phyloP scores from a whole-genome alignment of 1,284 basidiomycete species.

The Takashimella koratensis region DNA sequence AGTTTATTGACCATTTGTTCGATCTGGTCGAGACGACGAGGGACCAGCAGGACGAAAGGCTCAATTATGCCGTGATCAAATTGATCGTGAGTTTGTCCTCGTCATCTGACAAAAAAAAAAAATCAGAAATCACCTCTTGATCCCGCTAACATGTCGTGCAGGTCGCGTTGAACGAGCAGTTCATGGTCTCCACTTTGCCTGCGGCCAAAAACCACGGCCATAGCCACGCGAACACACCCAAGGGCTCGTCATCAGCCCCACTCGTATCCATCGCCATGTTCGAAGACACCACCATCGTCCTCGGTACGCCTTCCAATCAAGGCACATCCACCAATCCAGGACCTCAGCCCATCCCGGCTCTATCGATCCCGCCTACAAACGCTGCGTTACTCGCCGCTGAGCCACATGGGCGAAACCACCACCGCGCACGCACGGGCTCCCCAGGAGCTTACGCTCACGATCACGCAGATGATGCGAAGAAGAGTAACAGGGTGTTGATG shows the following conservation, averaged over 20 bases:
- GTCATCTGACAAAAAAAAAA: too few species aligned
- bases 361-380: not conserved
- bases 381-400: not conserved
- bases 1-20: slow-evolving; percentile 85
- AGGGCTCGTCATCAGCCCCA: not conserved
- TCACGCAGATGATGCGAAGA: slow-evolving; percentile 41
- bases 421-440: slow-evolving; percentile 22
- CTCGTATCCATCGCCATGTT: not conserved
- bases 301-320: not conserved
- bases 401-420: slow-evolving; percentile 19
- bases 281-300: not conserved
- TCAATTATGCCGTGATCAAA: slow-evolving; percentile 92
- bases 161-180: slow-evolving; percentile 95
- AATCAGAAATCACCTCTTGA: too few species aligned
- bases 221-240: slow-evolving; percentile 22
- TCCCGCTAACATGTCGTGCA: too few species aligned
- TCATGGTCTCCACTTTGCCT: slow-evolving; percentile 73
- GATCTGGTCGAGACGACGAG: slow-evolving; percentile 91
- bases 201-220: slow-evolving; percentile 47
- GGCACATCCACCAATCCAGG: not conserved
- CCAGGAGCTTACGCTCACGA: slow-evolving; percentile 13
- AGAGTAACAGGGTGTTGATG: slow-evolving; percentile 70
- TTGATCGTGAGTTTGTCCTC: slow-evolving; percentile 73
- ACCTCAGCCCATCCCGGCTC: not conserved
- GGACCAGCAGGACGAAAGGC: slow-evolving; percentile 79